Conservation (phyloP, 805 yeast genomes). For the Myxozyma mucilagina region DNA sequence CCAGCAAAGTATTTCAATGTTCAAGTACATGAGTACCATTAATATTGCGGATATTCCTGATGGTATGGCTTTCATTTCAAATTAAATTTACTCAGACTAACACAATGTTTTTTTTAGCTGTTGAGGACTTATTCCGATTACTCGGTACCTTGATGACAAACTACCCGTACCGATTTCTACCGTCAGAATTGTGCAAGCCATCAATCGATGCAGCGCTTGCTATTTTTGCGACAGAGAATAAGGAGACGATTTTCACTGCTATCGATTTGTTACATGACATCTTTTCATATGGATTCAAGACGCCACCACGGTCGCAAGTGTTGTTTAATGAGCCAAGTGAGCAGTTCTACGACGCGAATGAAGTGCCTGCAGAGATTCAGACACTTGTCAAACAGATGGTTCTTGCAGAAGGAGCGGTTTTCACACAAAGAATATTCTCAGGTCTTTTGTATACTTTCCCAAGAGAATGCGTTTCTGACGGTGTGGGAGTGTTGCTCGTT, state of each 20-base stretch:
- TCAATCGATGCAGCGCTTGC: constrained; percentile 61
- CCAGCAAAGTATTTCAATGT: constrained; percentile 63
- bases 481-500: constrained; percentile 70
- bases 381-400: constrained; percentile 51
- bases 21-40: constrained; percentile 44
- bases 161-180: constrained; percentile 58
- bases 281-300: constrained; percentile 77
- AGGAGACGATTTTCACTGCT: constrained; percentile 67
- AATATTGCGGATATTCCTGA: constrained; percentile 52
- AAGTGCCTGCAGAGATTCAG: constrained; percentile 58
- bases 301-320: constrained; percentile 74
- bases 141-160: constrained; percentile 74
- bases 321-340: constrained; percentile 35
- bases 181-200: constrained; percentile 44
- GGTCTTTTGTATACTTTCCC: constrained; percentile 76
- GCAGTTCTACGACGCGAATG: constrained; percentile 37
- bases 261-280: constrained; percentile 80
- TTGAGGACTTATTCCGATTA: constrained; percentile 87
- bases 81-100: not conserved
- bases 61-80: constrained; percentile 30
- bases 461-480: constrained; percentile 66
- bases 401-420: constrained; percentile 55
- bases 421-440: constrained; percentile 55
- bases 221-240: constrained; percentile 59
- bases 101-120: constrained; percentile 37